Percentiles rank a stretch among this genome's conserved stretches.
phyloP scores from a whole-genome alignment of 441 rosid species.

The Erysimum cheiri region DNA sequence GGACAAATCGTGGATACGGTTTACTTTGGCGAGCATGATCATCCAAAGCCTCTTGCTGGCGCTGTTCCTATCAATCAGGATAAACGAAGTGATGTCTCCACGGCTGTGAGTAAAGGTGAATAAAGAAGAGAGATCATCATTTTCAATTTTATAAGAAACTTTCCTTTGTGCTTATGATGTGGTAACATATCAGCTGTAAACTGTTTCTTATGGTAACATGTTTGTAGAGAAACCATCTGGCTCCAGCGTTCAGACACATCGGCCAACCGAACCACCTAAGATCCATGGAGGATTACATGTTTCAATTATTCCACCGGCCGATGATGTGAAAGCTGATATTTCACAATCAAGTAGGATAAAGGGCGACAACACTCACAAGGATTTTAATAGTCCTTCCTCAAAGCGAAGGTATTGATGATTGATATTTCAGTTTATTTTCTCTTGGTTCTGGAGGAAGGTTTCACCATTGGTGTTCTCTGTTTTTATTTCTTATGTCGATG shows the following conservation, averaged over 20 bases:
- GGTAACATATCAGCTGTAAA: not conserved
- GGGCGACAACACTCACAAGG: constrained; percentile 50
- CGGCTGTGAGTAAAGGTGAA: constrained; percentile 56
- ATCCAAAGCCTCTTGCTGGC: constrained; percentile 65
- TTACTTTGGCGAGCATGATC: constrained; percentile 79
- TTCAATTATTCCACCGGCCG: constrained; percentile 46
- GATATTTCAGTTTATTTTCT: constrained; percentile 3
- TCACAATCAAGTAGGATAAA: constrained; percentile 57
- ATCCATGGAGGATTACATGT: constrained; percentile 45
- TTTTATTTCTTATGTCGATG: constrained; percentile 14
- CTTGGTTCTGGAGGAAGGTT: constrained; percentile 16
- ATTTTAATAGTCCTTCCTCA: constrained; percentile 52
- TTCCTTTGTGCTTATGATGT: constrained; percentile 9
- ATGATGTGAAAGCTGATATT: constrained; percentile 50
- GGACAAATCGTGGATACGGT: constrained; percentile 69
- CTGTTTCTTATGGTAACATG: constrained; percentile 30
- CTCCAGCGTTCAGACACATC: constrained; percentile 52
- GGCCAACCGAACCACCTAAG: constrained; percentile 44
- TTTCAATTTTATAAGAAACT: not conserved
- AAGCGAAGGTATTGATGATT: constrained; percentile 65
- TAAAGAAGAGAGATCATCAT: not conserved
- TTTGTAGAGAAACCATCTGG: constrained; percentile 54
- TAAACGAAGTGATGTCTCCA: constrained; percentile 49
- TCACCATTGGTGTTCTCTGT: constrained; percentile 11
- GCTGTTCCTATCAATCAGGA: constrained; percentile 58